A percentile compares a stretch with the other conserved stretches of the same genome.
Evolutionary conservation across 441 rosid species (phyloP).

Genomic region (Gossypium schwendimanii): DNA sequence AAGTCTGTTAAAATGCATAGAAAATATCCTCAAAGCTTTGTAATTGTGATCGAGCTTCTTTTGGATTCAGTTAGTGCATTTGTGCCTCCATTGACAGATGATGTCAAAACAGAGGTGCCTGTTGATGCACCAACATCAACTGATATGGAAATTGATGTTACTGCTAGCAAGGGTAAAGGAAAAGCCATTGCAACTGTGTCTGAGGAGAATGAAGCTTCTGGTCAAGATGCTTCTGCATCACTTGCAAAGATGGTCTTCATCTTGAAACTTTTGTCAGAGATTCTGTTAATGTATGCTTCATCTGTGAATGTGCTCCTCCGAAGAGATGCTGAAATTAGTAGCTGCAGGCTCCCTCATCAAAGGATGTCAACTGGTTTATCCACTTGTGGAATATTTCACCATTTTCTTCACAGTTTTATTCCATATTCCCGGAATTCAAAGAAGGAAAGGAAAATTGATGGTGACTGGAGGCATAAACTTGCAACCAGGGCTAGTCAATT

Average conservation of each 20-base stretch:
- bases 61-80: slow-evolving; percentile 65
- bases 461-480: slow-evolving; percentile 90
- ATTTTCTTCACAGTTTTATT: slow-evolving; percentile 70
- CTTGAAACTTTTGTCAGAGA: slow-evolving; percentile 90
- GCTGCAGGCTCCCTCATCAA: slow-evolving; percentile 52
- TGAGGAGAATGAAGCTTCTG: slow-evolving; percentile 47
- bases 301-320: slow-evolving; percentile 78
- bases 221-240: slow-evolving; percentile 64
- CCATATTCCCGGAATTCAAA: slow-evolving; percentile 57
- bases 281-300: slow-evolving; percentile 76
- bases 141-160: slow-evolving; percentile 92
- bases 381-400: slow-evolving; percentile 70
- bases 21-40: slow-evolving; percentile 77
- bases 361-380: slow-evolving; percentile 38
- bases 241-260: slow-evolving; percentile 86
- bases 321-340: slow-evolving; percentile 69
- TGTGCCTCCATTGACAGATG: slow-evolving; percentile 67
- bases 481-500: slow-evolving; percentile 78
- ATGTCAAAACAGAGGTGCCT: slow-evolving; percentile 26
- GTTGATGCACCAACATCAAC: slow-evolving; percentile 40
- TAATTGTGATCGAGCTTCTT: slow-evolving; percentile 80
- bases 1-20: slow-evolving; percentile 69
- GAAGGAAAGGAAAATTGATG: slow-evolving; percentile 70
- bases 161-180: slow-evolving; percentile 78
- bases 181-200: slow-evolving; percentile 66